Conservation (phyloP, 805 yeast species). For the Candida methanosorbosa region DNA sequence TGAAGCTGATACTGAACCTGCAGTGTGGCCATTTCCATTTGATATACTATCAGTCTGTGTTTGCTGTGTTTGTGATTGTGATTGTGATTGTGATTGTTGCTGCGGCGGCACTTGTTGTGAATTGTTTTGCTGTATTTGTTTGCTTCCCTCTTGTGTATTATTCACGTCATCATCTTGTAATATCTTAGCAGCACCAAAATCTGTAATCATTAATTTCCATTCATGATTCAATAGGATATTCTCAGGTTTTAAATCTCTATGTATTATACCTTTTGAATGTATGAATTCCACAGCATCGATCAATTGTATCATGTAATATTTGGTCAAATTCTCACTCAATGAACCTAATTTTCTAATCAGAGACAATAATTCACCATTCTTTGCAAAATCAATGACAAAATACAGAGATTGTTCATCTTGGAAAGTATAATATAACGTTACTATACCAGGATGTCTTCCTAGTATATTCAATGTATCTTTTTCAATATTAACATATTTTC, state of each 20-base stretch:
- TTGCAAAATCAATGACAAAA: conserved; percentile 90
- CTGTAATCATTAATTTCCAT: conserved; percentile 86
- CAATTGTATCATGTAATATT: conserved; percentile 77
- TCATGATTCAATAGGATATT: conserved; percentile 79
- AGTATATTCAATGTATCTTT: conserved; percentile 80
- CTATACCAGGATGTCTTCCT: conserved; percentile 93
- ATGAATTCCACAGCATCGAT: conserved; percentile 88
- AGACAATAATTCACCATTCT: conserved; percentile 87
- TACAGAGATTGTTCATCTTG: conserved; percentile 85
- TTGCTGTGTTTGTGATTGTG: not conserved
- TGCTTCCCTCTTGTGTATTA: not conserved
- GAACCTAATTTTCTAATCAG: conserved; percentile 73
- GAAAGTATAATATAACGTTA: conserved; percentile 85
- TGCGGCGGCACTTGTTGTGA: too few species aligned
- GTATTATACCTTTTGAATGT: conserved; percentile 76
- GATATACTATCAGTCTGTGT: not conserved
- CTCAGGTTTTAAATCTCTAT: conserved; percentile 89
- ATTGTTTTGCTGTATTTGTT: not conserved
- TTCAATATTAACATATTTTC: conserved; percentile 93
- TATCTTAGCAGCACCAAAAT: conserved; percentile 95
- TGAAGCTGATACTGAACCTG: not conserved
- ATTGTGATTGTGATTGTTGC: not conserved
- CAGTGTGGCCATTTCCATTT: not conserved
- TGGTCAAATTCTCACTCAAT: conserved; percentile 62
- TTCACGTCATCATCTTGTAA: conserved; percentile 32